Percentiles rank a stretch among this genome's conserved stretches.
Evolutionary conservation across 768 basidiomycete species (phyloP).

Genomic region (Xanthoconium purpureum): DNA sequence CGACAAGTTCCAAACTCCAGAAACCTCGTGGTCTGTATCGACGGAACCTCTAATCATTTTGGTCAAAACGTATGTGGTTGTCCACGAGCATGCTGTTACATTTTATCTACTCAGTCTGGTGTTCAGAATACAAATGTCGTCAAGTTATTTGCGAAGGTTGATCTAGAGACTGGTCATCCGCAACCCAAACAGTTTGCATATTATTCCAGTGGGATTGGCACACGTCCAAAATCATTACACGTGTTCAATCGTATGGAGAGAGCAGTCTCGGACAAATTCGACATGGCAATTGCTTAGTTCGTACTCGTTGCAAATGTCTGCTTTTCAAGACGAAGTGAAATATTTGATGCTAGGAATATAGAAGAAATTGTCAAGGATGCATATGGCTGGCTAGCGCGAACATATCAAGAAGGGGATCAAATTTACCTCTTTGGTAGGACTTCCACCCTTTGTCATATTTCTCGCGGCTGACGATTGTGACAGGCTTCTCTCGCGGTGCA

Average conservation of each 20-base stretch:
- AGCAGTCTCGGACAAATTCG: not conserved
- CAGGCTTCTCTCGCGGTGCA: conserved; percentile 45
- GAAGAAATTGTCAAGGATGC: not conserved
- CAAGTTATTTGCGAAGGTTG: too few relatives aligned
- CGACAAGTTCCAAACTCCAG: conserved; percentile 16
- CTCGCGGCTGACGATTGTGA: not conserved
- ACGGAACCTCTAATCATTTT: conserved; percentile 16
- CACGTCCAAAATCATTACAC: conserved; percentile 6
- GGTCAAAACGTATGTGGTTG: conserved; percentile 35
- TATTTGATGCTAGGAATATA: not conserved
- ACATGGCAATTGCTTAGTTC: not conserved
- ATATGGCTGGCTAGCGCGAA: not conserved
- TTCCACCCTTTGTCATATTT: not conserved
- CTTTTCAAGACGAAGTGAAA: too few relatives aligned
- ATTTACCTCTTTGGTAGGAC: conserved; percentile 38
- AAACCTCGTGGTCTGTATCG: conserved; percentile 28
- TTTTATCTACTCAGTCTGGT: too few relatives aligned
- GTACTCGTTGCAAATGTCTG: not conserved
- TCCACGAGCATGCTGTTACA: too few relatives aligned
- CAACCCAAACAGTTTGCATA: conserved; percentile 25
- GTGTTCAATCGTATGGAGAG: not conserved
- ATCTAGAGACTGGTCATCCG: not conserved
- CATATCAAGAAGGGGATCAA: conserved; percentile 6
- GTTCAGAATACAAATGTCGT: too few relatives aligned
- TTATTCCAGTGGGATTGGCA: conserved; percentile 37